Percentiles rank a stretch among this genome's conserved stretches.
Evolutionary conservation across 2,329 filamentous ascomycete species (phyloP).

Genomic region (Aureobasidium sp.): DNA sequence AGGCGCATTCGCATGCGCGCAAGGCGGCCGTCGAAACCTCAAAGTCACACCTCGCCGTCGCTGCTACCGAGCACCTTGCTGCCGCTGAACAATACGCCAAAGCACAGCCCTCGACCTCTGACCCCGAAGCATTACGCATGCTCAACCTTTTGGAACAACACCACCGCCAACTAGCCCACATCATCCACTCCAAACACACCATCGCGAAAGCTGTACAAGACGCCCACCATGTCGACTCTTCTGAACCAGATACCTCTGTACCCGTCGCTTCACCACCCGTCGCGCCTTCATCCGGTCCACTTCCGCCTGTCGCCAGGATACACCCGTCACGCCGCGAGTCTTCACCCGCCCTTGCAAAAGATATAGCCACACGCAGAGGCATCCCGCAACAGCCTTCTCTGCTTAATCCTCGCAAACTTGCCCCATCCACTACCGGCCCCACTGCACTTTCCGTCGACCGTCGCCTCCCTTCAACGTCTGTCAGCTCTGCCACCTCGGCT

Average conservation of each 20-base stretch:
- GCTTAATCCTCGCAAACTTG: slow-evolving; percentile 6
- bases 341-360: slow-evolving; percentile 27
- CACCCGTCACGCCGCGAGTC: slow-evolving; percentile 20
- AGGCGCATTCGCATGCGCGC: slow-evolving; percentile 84
- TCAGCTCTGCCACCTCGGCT: slow-evolving; percentile 12
- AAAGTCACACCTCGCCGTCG: slow-evolving; percentile 64
- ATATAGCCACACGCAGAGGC: slow-evolving; percentile 29
- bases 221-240: slow-evolving; percentile 27
- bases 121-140: slow-evolving; percentile 65
- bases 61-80: slow-evolving; percentile 77
- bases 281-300: neutral
- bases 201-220: slow-evolving; percentile 33
- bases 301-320: neutral
- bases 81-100: slow-evolving; percentile 84
- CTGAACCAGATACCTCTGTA: neutral
- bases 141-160: slow-evolving; percentile 79
- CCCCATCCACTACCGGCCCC: neutral
- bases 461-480: slow-evolving; percentile 18
- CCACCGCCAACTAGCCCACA: slow-evolving; percentile 71
- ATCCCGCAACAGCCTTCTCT: slow-evolving; percentile 22
- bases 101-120: slow-evolving; percentile 63
- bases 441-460: neutral
- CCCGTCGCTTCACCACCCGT: neutral
- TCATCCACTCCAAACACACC: slow-evolving; percentile 58
- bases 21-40: slow-evolving; percentile 68